Percentiles rank a stretch among this genome's conserved stretches.
phyloP scores from a whole-genome alignment of 192 early-diverging fungal genomes.

The Umbelopsis ramanniana region DNA sequence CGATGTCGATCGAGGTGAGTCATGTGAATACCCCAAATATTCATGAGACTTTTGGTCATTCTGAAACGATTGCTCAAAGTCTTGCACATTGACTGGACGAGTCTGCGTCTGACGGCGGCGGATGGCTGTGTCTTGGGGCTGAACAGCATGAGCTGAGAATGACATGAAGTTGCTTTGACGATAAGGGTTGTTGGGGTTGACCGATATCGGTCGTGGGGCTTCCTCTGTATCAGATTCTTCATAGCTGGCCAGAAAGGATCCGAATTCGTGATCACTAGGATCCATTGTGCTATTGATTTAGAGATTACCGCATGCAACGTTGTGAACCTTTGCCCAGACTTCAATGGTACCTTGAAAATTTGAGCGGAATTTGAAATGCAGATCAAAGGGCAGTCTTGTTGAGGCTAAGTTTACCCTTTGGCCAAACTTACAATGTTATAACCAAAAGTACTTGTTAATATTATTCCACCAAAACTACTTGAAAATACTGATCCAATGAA shows the following conservation, averaged over 20 bases:
- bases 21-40: neutral
- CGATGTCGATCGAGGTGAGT: neutral
- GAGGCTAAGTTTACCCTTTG: too few relatives aligned
- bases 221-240: neutral
- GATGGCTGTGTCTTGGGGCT: neutral
- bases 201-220: neutral
- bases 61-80: slow-evolving; percentile 15
- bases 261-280: slow-evolving; percentile 18
- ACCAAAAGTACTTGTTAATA: too few relatives aligned
- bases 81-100: slow-evolving; percentile 7
- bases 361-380: too few relatives aligned
- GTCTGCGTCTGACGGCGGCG: slow-evolving; percentile 1
- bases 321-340: too few relatives aligned
- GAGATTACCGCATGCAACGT: neutral
- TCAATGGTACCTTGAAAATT: too few relatives aligned
- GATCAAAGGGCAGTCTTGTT: too few relatives aligned
- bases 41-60: neutral
- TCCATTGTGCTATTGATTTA: slow-evolving; percentile 1
- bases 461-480: too few relatives aligned
- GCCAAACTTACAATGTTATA: too few relatives aligned
- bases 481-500: too few relatives aligned
- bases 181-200: slow-evolving; percentile 15
- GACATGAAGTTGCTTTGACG: slow-evolving; percentile 10
- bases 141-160: neutral
- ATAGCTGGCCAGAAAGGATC: slow-evolving; percentile 16